A percentile compares a stretch with the other conserved stretches of the same genome.
Evolutionary conservation across 1,284 basidiomycete species (phyloP).

Genomic region (Calocybe gambosa): DNA sequence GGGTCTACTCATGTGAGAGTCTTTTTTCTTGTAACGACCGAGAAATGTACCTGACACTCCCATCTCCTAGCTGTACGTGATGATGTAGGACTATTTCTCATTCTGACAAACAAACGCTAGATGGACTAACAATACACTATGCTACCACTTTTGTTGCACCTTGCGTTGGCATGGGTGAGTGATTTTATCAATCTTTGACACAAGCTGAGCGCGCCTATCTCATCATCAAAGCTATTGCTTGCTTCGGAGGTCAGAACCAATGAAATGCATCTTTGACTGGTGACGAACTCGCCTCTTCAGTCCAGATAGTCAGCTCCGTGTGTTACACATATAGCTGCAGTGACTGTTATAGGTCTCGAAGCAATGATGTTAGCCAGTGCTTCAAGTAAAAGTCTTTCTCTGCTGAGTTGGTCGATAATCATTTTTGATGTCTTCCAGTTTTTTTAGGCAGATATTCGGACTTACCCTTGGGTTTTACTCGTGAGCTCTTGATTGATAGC

Average conservation of each 20-base stretch:
- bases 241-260: constrained; percentile 26
- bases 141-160: constrained; percentile 27
- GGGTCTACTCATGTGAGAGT: constrained; percentile 27
- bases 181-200: not conserved
- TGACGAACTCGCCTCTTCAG: constrained; percentile 16
- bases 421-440: constrained; percentile 14
- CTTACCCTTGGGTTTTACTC: constrained; percentile 28
- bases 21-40: not conserved
- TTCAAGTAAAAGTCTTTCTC: constrained; percentile 22
- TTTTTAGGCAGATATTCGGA: constrained; percentile 25
- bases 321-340: constrained; percentile 30
- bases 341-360: constrained; percentile 27
- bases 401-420: not conserved
- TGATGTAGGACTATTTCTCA: not conserved
- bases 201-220: not conserved
- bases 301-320: constrained; percentile 29
- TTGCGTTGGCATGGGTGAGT: constrained; percentile 32
- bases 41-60: not conserved
- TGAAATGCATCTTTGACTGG: constrained; percentile 5
- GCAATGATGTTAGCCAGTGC: constrained; percentile 29
- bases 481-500: constrained; percentile 13
- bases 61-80: not conserved
- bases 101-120: constrained; percentile 11
- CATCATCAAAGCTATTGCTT: constrained; percentile 24
- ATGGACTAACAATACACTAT: constrained; percentile 28